These are phyloP conservation scores for Plasmodium falciparum DNA, from an alignment of 169 alveolate genomes.

Conservation along the genomic window DNA sequence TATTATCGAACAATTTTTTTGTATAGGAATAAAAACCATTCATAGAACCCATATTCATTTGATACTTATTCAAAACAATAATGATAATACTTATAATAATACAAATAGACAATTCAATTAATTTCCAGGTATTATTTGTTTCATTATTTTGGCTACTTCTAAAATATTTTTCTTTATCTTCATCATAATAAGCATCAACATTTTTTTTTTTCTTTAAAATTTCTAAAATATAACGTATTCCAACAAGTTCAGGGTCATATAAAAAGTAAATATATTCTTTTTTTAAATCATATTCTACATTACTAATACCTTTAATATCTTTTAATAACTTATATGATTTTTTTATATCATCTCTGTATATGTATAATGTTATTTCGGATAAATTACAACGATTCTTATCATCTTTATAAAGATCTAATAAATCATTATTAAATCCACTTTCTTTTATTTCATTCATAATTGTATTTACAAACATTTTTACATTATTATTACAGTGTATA, in stretches of 20 bases:
- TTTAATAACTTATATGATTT: constrained; percentile 56
- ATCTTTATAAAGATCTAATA: constrained; percentile 57
- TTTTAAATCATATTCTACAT: constrained; percentile 58
- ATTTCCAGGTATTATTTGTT: constrained; percentile 31
- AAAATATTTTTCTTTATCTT: constrained; percentile 72
- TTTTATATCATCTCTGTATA: constrained; percentile 61
- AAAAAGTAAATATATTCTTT: constrained; percentile 58
- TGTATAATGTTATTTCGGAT: constrained; percentile 58
- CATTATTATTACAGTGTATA: constrained; percentile 7
- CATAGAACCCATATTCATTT: constrained; percentile 71
- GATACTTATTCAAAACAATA: constrained; percentile 52
- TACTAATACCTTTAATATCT: constrained; percentile 50
- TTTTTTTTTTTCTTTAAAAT: constrained; percentile 48
- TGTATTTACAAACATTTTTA: constrained; percentile 40
- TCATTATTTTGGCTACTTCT: constrained; percentile 60
- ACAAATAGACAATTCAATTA: constrained; percentile 55
- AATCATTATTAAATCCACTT: constrained; percentile 57
- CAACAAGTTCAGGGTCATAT: constrained; percentile 65
- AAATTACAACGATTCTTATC: constrained; percentile 38
- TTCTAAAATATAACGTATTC: constrained; percentile 60
- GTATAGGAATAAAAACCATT: constrained; percentile 46
- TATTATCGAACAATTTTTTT: not conserved
- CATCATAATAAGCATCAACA: constrained; percentile 76
- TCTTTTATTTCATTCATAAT: constrained; percentile 67
- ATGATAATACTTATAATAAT: constrained; percentile 47